Conservation (phyloP, 805 yeast species). For the Yamadazyma philogaea region DNA sequence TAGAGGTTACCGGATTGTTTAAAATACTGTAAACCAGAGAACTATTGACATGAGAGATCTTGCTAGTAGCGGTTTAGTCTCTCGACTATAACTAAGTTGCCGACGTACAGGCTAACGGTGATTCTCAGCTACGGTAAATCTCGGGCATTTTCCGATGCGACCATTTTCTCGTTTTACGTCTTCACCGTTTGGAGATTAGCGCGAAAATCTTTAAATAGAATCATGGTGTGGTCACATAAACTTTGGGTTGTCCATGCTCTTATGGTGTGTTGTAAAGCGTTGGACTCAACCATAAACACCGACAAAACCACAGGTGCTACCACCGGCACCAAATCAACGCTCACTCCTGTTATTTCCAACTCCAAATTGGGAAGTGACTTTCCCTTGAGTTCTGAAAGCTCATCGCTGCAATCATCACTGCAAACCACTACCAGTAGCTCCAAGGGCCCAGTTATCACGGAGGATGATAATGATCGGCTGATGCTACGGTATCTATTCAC, state of each 20-base stretch:
- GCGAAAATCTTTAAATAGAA: conserved; percentile 2
- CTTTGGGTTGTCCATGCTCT: background rate
- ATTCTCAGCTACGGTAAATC: no score
- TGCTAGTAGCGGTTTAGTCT: no score
- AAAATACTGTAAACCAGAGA: no score
- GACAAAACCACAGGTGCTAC: background rate
- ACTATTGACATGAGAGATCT: no score
- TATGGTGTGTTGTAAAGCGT: background rate
- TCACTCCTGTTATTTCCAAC: conserved; percentile 13
- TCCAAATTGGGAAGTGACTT: conserved; percentile 15
- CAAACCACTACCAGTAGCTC: conserved; percentile 1
- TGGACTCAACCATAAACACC: background rate
- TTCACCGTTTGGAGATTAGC: background rate
- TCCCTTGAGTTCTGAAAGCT: conserved; percentile 12
- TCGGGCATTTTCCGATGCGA: background rate
- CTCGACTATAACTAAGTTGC: no score
- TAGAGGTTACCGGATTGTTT: no score
- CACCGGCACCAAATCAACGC: background rate
- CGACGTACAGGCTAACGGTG: no score
- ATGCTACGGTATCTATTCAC: conserved; percentile 14
- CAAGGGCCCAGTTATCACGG: conserved; percentile 7
- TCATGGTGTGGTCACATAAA: background rate
- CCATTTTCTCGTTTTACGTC: background rate
- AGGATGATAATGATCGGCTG: conserved; percentile 9
- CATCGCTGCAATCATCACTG: background rate